Evolutionary conservation across 805 yeast genomes (phyloP), one percentile per base, ranked within the genome.

Genomic region (Starmerella geochares): DNA sequence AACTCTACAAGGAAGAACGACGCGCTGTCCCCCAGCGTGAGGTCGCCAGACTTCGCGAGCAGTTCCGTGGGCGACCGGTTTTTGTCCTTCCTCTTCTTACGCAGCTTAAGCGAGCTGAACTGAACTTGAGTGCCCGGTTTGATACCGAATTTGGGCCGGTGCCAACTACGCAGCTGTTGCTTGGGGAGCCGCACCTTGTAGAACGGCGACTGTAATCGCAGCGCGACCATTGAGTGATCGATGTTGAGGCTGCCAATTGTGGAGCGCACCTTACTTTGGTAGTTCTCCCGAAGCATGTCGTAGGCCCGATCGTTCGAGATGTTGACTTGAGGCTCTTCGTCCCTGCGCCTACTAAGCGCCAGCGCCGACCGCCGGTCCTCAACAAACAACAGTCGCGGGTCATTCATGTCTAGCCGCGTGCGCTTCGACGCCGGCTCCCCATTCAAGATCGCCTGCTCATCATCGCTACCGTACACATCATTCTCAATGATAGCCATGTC

Each of bases 211-310:
- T 92, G 98, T 44, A 92, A 71, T 45, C 92, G 73, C 24, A 79
- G 61, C 0, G 98, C 96, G 0, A 95, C 95, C 58, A 80, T 73
- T 0, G 96, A 78, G 65, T 92, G 98, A 60, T 92, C 97, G 54
- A 92, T 87, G 46, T 78, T 81, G 54, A 92, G 72, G 57, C 90
- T 86, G 40, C 96, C 94, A 60, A 92, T 80, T 6, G 94, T 94
- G 2, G 95, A 79, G 64, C 98, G 80, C 32, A 90, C 85, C 70
- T 86, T 90, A 35, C 94, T 79, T 63, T 87, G 94, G 64, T 88
- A 87, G 60, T 86, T 88, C 50, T 80, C 83, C 61, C 83, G 83
- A 57, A 92, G 71, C 47, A 82, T 67, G 51, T 86, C 94, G 65
- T 92, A 92, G 38, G 82, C 83, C 39, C 77, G 75, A 65, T 92